Conservation (phyloP, 2,329 filamentous ascomycete genomes). For the Rhynchosporium agropyri region DNA sequence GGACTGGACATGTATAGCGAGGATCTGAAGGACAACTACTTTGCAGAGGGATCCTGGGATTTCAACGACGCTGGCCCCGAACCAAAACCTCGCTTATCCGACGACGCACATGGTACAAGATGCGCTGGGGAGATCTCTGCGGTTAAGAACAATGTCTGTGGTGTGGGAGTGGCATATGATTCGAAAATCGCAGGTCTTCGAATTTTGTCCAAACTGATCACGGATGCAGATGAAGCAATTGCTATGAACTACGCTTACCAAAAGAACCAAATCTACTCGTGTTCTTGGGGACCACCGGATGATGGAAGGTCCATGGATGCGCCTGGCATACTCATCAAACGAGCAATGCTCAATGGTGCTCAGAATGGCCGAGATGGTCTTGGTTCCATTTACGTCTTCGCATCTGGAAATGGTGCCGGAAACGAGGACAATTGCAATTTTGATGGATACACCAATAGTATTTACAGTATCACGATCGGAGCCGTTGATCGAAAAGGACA, state of each 20-base stretch:
- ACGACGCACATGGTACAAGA: conserved; percentile 89
- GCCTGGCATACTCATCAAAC: conserved; percentile 83
- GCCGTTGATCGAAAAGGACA: conserved; percentile 83
- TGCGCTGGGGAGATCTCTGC: conserved; percentile 95
- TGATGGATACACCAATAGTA: conserved; percentile 98
- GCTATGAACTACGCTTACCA: conserved; percentile 92
- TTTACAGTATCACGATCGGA: conserved; percentile 96
- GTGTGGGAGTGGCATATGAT: conserved; percentile 93
- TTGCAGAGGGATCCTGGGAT: conserved; percentile 88
- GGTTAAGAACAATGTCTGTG: conserved; percentile 89
- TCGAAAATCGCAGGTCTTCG: conserved; percentile 88
- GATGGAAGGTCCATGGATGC: conserved; percentile 94
- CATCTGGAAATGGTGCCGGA: conserved; percentile 88
- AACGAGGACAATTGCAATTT: conserved; percentile 98
- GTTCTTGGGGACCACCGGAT: conserved; percentile 96
- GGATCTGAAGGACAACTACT: conserved; percentile 92
- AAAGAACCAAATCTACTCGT: conserved; percentile 95
- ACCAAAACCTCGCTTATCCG: conserved; percentile 78
- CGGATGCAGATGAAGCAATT: conserved; percentile 87
- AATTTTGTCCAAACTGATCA: conserved; percentile 88
- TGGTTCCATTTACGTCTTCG: conserved; percentile 95
- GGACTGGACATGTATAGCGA: conserved; percentile 94
- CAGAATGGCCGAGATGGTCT: conserved; percentile 82
- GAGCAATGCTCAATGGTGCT: conserved; percentile 88
- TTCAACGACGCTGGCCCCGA: conserved; percentile 85